Conservation (phyloP, 1,284 basidiomycete species). For the Cystobasidium slooffiae region DNA sequence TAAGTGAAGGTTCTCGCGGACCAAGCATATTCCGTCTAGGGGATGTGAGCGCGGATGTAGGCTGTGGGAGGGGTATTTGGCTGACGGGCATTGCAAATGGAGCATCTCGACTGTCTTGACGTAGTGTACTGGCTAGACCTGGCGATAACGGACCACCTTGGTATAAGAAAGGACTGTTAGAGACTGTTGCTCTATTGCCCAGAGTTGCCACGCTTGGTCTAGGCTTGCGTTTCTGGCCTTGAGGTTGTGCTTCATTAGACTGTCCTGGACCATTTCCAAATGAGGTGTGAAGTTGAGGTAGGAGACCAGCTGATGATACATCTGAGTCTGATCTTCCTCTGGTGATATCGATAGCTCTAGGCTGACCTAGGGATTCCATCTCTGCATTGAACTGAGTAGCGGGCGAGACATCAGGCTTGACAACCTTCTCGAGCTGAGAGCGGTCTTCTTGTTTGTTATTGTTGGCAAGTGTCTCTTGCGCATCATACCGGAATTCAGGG, state of each 20-base stretch:
- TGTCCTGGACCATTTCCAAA: conserved; percentile 1
- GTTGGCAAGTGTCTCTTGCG: background rate
- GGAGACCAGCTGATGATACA: background rate
- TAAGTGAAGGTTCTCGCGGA: conserved; percentile 34
- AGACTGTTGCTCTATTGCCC: conserved; percentile 32
- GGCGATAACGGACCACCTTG: conserved; percentile 24
- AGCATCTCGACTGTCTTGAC: background rate
- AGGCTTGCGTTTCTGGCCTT: conserved; percentile 8
- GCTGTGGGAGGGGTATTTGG: conserved; percentile 2
- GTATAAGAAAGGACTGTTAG: conserved; percentile 41
- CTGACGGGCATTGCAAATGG: background rate
- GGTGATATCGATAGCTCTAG: conserved; percentile 31
- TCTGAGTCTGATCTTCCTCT: conserved; percentile 28
- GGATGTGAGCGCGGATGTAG: conserved; percentile 13
- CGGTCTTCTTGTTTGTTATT: background rate
- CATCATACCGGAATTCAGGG: background rate
- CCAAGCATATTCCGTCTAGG: conserved; percentile 34
- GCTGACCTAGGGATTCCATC: conserved; percentile 32
- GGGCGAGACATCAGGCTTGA: conserved; percentile 27
- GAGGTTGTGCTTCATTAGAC: background rate
- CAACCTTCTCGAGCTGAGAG: background rate
- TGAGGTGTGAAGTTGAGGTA: background rate
- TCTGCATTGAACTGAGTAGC: conserved; percentile 43
- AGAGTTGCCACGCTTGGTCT: conserved; percentile 38
- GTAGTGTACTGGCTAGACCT: conserved; percentile 26